Percentiles rank a stretch among this genome's conserved stretches.
Evolutionary conservation across 768 basidiomycete genomes (phyloP).

Genomic region (Hortiboletus campestris): DNA sequence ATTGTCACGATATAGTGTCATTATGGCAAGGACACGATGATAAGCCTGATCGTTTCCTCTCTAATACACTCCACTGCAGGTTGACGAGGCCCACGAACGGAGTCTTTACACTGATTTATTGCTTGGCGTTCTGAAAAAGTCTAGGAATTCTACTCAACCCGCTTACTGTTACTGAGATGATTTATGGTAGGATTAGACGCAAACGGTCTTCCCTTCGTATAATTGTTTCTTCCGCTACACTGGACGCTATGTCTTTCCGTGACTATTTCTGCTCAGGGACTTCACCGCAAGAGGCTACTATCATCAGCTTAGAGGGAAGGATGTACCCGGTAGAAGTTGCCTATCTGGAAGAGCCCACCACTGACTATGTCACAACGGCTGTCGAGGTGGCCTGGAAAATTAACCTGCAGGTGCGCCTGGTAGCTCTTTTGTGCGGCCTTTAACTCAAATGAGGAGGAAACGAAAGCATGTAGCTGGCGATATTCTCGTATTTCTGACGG

Average conservation of each 20-base stretch:
- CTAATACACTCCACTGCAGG: conserved; percentile 41
- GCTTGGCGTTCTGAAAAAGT: conserved; percentile 94
- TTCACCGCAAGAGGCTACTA: conserved; percentile 67
- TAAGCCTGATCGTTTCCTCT: background rate
- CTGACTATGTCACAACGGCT: conserved; percentile 81
- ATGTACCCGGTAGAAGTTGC: conserved; percentile 95
- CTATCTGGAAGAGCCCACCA: conserved; percentile 72
- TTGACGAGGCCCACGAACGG: conserved; percentile 97
- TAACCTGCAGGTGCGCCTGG: conserved; percentile 60
- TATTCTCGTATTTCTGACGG: conserved; percentile 91
- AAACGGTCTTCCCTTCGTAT: conserved; percentile 88
- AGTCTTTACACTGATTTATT: conserved; percentile 95
- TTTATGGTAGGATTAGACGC: conserved; percentile 68
- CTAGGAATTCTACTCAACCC: conserved; percentile 13
- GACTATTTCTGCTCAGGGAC: conserved; percentile 80
- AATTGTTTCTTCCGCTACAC: conserved; percentile 93
- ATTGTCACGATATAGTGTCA: conserved; percentile 88
- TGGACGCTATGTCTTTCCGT: conserved; percentile 86
- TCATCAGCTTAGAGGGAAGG: conserved; percentile 89
- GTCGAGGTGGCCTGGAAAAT: conserved; percentile 85
- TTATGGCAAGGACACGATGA: conserved; percentile 67
- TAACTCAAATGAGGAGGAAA: background rate
- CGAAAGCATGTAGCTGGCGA: conserved; percentile 79
- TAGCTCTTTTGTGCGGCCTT: background rate
- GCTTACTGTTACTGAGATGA: background rate